Evolutionary conservation across 2,329 filamentous ascomycete genomes (phyloP).

Genomic region (Alternaria solani): DNA sequence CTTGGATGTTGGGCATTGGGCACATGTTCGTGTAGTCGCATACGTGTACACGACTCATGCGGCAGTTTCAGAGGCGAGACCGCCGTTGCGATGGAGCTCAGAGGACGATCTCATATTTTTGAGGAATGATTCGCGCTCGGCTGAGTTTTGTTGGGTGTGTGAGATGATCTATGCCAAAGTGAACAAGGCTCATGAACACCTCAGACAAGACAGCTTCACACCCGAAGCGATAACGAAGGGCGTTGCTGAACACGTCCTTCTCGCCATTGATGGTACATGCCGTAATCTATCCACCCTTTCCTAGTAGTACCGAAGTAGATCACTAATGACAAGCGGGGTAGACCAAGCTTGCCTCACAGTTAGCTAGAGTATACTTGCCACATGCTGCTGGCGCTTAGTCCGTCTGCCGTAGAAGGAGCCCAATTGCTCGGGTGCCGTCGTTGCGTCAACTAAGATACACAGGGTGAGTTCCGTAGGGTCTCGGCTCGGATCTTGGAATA

Average conservation of each 20-base stretch:
- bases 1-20: slow-evolving; percentile 20
- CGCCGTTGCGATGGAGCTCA: background rate
- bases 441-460: slow-evolving; percentile 7
- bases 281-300: background rate
- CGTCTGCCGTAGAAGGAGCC: slow-evolving; percentile 7
- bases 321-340: slow-evolving; percentile 19
- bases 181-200: background rate
- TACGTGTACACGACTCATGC: slow-evolving; percentile 15
- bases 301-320: background rate
- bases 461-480: slow-evolving; percentile 2
- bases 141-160: background rate
- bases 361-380: slow-evolving; percentile 10
- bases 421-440: slow-evolving; percentile 3
- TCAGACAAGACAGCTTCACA: slow-evolving; percentile 5
- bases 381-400: slow-evolving; percentile 3
- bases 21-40: slow-evolving; percentile 19
- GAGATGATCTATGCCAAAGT: background rate
- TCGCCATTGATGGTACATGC: background rate
- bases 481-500: background rate
- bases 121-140: background rate
- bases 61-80: slow-evolving; percentile 9
- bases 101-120: background rate
- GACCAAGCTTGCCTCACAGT: slow-evolving; percentile 10
- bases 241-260: background rate
- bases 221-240: background rate